A percentile compares a stretch with the other conserved stretches of the same genome.
Evolutionary conservation across 176 grass and related monocot genomes (phyloP).

Genomic region (Hordeum marinum): DNA sequence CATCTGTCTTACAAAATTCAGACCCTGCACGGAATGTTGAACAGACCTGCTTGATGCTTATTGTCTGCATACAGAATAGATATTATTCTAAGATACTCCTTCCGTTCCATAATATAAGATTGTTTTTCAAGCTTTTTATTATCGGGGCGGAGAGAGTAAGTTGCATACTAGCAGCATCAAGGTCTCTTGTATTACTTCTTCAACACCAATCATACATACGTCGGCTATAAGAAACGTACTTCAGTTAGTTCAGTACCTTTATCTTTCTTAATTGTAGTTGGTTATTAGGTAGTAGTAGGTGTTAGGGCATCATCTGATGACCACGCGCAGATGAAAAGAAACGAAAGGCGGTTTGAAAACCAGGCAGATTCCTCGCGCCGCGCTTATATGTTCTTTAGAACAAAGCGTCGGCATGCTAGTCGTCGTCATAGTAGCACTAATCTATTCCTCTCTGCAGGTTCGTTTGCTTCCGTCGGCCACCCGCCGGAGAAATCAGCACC

Average conservation of each 20-base stretch:
- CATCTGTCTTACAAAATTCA: background rate
- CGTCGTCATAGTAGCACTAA: background rate
- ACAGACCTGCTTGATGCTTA: background rate
- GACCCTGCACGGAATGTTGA: background rate
- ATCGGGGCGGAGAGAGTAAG: too few species aligned
- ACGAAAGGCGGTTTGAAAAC: constrained; percentile 20
- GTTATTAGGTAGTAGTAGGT: background rate
- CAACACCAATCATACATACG: background rate
- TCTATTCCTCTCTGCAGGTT: constrained; percentile 15
- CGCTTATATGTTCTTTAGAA: constrained; percentile 6
- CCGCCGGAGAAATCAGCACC: constrained; percentile 17
- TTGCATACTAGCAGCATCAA: background rate
- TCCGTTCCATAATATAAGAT: too few species aligned
- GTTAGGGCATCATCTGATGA: constrained; percentile 17
- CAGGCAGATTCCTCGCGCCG: constrained; percentile 20
- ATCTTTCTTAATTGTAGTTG: constrained; percentile 20
- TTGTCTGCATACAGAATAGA: background rate
- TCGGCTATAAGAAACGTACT: constrained; percentile 12
- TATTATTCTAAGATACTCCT: background rate
- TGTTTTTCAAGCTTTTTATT: too few species aligned
- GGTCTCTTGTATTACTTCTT: background rate
- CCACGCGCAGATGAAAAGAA: constrained; percentile 26
- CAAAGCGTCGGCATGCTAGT: constrained; percentile 20
- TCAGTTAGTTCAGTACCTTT: background rate
- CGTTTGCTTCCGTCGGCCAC: constrained; percentile 21